Conservation (phyloP, 164 flowering plant species). For the Vitis cinerea region DNA sequence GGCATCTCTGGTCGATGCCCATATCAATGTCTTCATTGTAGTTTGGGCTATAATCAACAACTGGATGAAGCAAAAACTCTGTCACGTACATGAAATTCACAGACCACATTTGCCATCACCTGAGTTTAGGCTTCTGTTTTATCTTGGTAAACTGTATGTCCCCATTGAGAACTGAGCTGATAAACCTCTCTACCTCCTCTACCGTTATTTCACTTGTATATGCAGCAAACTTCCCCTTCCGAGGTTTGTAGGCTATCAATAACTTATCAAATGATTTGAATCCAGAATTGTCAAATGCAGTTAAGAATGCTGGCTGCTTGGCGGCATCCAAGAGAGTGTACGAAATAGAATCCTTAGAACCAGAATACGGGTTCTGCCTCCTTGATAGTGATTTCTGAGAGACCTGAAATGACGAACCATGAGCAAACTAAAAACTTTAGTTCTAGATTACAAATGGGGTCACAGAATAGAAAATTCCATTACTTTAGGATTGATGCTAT, state of each 20-base stretch:
- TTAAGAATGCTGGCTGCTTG: constrained; percentile 61
- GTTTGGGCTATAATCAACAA: too few species aligned
- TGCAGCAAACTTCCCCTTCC: constrained; percentile 65
- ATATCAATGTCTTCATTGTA: too few species aligned
- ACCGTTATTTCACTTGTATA: constrained; percentile 38
- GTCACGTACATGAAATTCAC: constrained; percentile 8
- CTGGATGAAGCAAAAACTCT: too few species aligned
- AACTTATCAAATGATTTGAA: constrained; percentile 58
- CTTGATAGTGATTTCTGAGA: constrained; percentile 82
- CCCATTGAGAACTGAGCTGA: constrained; percentile 71
- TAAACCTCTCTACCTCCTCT: constrained; percentile 69
- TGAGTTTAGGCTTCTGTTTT: constrained; percentile 54
- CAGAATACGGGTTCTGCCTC: constrained; percentile 33
- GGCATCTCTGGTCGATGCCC: too few species aligned
- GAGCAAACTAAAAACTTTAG: background rate
- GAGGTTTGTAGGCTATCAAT: constrained; percentile 81
- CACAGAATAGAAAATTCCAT: background rate
- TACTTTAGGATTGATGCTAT: background rate
- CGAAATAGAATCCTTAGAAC: constrained; percentile 51
- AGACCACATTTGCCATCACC: constrained; percentile 11
- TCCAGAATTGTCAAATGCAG: constrained; percentile 64
- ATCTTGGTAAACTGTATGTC: constrained; percentile 64
- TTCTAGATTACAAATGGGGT: background rate
- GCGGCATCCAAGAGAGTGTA: constrained; percentile 72
- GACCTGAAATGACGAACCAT: constrained; percentile 42